phyloP scores from a whole-genome alignment of 2,329 filamentous ascomycete genomes.

The Colletotrichum shisoi region DNA sequence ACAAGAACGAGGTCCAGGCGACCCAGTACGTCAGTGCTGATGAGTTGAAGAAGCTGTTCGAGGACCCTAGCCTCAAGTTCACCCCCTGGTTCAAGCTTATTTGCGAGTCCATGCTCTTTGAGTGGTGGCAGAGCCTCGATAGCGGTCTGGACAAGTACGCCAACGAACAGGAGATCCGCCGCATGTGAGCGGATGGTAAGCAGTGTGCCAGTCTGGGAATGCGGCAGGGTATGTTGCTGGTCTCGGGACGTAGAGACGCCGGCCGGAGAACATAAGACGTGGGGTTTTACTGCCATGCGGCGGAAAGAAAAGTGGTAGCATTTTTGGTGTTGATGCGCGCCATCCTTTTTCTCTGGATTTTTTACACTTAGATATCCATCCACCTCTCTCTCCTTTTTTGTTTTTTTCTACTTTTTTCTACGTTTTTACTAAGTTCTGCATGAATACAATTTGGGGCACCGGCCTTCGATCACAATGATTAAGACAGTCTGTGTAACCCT shows the following conservation, averaged over 20 bases:
- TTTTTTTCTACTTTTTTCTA: neutral
- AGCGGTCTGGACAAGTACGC: slow-evolving; percentile 82
- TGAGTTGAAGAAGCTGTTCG: slow-evolving; percentile 84
- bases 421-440: slow-evolving; percentile 16
- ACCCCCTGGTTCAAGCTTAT: slow-evolving; percentile 99
- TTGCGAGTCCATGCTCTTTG: slow-evolving; percentile 95
- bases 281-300: slow-evolving; percentile 12
- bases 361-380: no score
- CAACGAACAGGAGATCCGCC: slow-evolving; percentile 84
- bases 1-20: slow-evolving; percentile 87
- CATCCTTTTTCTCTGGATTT: neutral
- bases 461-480: slow-evolving; percentile 3
- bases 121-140: slow-evolving; percentile 94
- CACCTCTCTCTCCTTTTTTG: neutral
- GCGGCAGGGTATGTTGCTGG: neutral
- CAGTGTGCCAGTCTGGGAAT: neutral
- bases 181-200: slow-evolving; percentile 66
- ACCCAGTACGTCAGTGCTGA: slow-evolving; percentile 84
- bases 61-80: slow-evolving; percentile 82
- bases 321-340: neutral
- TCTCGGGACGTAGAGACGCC: neutral
- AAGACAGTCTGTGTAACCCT: neutral
- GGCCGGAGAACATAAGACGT: slow-evolving; percentile 1
- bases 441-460: slow-evolving; percentile 16
- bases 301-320: neutral